A percentile compares a stretch with the other conserved stretches of the same genome.
phyloP scores from a whole-genome alignment of 2,329 filamentous ascomycete genomes.

The Colletotrichum sp. region DNA sequence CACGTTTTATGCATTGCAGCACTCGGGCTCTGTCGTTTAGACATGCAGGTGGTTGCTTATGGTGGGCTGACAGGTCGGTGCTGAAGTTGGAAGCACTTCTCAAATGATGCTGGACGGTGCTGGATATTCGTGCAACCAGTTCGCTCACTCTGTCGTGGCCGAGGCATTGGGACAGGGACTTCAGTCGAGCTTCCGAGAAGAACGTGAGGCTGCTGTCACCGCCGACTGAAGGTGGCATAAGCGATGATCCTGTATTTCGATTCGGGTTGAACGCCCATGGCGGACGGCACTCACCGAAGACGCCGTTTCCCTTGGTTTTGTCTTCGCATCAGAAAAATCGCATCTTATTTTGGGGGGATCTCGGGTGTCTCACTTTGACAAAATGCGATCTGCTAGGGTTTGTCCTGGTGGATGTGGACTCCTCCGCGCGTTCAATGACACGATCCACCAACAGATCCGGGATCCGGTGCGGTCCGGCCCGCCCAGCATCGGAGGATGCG shows the following conservation, averaged over 20 bases:
- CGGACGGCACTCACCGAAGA: constrained; percentile 26
- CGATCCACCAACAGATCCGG: constrained; percentile 32
- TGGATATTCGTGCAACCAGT: constrained; percentile 30
- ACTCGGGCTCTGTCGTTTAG: constrained; percentile 3
- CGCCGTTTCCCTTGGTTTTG: constrained; percentile 28
- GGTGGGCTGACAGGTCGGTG: not conserved
- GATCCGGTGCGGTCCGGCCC: constrained; percentile 1
- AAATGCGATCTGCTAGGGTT: constrained; percentile 18
- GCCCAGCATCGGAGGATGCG: not conserved
- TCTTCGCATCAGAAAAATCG: not conserved
- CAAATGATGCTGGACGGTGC: constrained; percentile 16
- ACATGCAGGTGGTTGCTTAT: not conserved
- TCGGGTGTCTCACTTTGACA: constrained; percentile 25
- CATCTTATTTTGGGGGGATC: not conserved
- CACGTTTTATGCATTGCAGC: constrained; percentile 11
- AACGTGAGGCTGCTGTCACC: constrained; percentile 29
- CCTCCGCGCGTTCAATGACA: constrained; percentile 23
- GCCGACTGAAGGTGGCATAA: not conserved
- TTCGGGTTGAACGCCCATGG: too few species aligned
- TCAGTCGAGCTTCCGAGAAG: constrained; percentile 34
- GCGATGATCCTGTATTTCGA: not conserved
- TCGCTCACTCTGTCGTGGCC: constrained; percentile 31
- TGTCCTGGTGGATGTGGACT: not conserved
- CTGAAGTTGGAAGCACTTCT: not conserved
- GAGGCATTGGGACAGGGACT: constrained; percentile 31